Base-by-base conservation (phyloP, 1,284 basidiomycete genomes). In the Malassezia yamatoensis region DNA sequence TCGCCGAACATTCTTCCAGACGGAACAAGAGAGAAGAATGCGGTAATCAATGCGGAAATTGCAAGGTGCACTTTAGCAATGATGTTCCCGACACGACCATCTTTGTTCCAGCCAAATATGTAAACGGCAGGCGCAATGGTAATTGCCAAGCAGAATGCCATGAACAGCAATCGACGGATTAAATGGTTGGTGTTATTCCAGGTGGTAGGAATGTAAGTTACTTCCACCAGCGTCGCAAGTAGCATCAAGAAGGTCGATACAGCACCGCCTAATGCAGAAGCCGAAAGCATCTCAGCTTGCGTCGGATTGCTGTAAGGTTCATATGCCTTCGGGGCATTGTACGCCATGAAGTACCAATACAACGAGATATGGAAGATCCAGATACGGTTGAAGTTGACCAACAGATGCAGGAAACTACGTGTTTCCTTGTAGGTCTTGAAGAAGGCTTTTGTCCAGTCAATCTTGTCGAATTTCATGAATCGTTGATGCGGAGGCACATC, bases 241-340 rank as follows among this genome's bases (percentile, higher is more conserved):
- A 74, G 68, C 72, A 74, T 74, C 53, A 74, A 59, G 39, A 73
- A 24, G 4, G 70, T 66, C 35, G 72, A 66, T 5, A 74, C 65
- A 29, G 70, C 72, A 53, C 72, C 72, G 50, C 72, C 72, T n/a
- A 74, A 63, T 39, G 66, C 72, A 5, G 72, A 64, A 1, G 67
- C 72, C 38, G 68, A 67, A 35, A 71, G 63, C 52, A 62, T 59
- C 60, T 70, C 62, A 18, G 67, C 64, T 6, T 62, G 55, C 36
- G 59, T 63, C 0, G 71, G 64, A 20, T 15, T 3, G 7, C 33
- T 9, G 33, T 52, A 13, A 59, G 81, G 79, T 45, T 79, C 79
- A 77, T 96, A 96, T 64, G 96, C 79, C 45, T 81, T 82, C 3
- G 88, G 89, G 20, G 91, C 86, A 78, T 96, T 96, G 80, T 83